These are phyloP conservation scores for Pyronema omphalodes DNA, from an alignment of 495 filamentous ascomycete species.

Conservation along the genomic window DNA sequence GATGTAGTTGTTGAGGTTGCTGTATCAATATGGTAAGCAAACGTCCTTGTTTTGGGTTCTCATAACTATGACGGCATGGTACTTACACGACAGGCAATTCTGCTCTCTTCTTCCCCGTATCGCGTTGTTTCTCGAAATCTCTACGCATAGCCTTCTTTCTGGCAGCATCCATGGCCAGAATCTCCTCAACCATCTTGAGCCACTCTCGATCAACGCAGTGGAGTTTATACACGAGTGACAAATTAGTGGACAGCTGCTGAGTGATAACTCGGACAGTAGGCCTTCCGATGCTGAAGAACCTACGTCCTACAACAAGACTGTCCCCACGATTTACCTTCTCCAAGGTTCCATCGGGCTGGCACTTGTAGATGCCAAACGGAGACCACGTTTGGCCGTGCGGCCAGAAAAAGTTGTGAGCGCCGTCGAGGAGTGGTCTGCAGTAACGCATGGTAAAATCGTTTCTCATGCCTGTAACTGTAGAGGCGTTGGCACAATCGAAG, in stretches of 20 bases:
- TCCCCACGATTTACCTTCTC: neutral
- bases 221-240: neutral
- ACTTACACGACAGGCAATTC: no score
- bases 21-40: no score
- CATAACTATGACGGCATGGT: no score
- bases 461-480: neutral
- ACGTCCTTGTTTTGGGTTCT: no score
- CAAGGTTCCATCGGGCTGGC: neutral
- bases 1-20: no score
- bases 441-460: neutral
- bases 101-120: neutral
- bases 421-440: neutral
- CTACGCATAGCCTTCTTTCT: neutral
- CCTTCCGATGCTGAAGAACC: neutral
- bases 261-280: neutral
- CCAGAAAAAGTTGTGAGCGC: neutral
- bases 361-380: neutral
- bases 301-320: neutral
- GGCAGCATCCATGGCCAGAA: neutral
- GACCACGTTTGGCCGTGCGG: neutral
- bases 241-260: neutral
- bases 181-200: neutral
- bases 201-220: neutral
- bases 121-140: neutral
- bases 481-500: neutral